Conservation (phyloP, 2,329 filamentous ascomycete species). For the Fusarium sororula region DNA sequence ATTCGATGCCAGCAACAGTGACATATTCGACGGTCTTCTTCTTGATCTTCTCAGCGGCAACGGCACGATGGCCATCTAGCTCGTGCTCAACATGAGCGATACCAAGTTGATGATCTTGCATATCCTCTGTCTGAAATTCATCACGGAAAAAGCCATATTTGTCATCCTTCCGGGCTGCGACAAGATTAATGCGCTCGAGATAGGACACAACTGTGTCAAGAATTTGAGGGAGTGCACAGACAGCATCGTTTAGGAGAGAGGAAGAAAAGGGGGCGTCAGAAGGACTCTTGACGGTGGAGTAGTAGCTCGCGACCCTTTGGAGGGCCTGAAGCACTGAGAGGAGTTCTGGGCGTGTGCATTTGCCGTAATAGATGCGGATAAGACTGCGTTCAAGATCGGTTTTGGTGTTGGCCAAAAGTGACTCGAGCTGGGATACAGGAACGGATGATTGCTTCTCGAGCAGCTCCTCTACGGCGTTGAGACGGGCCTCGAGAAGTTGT, state of each 20-base stretch:
- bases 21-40: constrained; percentile 78
- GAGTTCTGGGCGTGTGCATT: constrained; percentile 90
- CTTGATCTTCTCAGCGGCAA: constrained; percentile 76
- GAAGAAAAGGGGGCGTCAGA: constrained; percentile 79
- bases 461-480: constrained; percentile 87
- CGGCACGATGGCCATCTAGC: constrained; percentile 77
- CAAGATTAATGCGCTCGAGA: constrained; percentile 84
- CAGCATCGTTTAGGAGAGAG: constrained; percentile 72
- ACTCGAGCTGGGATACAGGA: constrained; percentile 77
- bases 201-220: constrained; percentile 75
- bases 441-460: constrained; percentile 72
- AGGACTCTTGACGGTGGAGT: constrained; percentile 70
- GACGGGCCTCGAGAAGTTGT: constrained; percentile 76
- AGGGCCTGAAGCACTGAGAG: constrained; percentile 85
- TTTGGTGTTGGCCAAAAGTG: constrained; percentile 74
- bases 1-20: constrained; percentile 91
- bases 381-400: constrained; percentile 91
- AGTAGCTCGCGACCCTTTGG: constrained; percentile 82
- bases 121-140: constrained; percentile 85
- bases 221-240: constrained; percentile 81
- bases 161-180: constrained; percentile 86
- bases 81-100: constrained; percentile 94
- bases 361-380: constrained; percentile 96
- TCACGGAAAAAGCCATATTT: constrained; percentile 95
- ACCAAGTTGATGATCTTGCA: constrained; percentile 86